Base-by-base conservation (phyloP, 2,329 filamentous ascomycete species). In the Microcyclosporella mali region DNA sequence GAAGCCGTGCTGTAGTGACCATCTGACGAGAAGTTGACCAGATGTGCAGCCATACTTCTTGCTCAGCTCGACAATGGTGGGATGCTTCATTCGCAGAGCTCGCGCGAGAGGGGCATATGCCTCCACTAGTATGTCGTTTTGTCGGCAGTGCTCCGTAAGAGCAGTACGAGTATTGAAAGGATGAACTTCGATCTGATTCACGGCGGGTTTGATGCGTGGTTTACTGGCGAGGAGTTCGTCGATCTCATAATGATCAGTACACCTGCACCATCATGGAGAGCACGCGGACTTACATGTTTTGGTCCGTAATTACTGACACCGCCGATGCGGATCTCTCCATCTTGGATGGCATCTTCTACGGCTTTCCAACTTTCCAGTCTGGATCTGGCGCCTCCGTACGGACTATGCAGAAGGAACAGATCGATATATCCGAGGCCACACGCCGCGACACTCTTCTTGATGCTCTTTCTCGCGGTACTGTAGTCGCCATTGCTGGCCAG, bases 121-220 rank as follows among this genome's bases (percentile, higher is more conserved):
- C 65, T 92, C 80, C 1, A 92, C 73, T 0, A 82, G 67, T 44
- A 92, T 88, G 29, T 70, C 68, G 50, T 89, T 70, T 47, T 77
- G 67, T 43, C 77, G 71, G 57, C 86, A 86, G 53, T 78, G 81
- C 10, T 74, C 71, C 0, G 79, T 75, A 49, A 92, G 88, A 29
- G 74, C 71, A 0, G 70, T 72, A 40, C 82, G 78, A 1, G 84
- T 88, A 61, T 89, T 87, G 74, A 90, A 92, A 0, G 85, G 85
- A 49, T 90, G 85, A 1, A 89, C 75, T 62, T 90, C 84, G 55
- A 89, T 82, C 66, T 92, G 86, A 57, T 90, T 90, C 38, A 90
- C 78, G 1, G 79, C 77, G 0, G 86, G 85, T 8, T 69, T 62
- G 34, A 85, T 73, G 0, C 72, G 71, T 0, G 83, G 81, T 9